phyloP scores from a whole-genome alignment of 495 filamentous ascomycete species.

The Cercophora sp. region DNA sequence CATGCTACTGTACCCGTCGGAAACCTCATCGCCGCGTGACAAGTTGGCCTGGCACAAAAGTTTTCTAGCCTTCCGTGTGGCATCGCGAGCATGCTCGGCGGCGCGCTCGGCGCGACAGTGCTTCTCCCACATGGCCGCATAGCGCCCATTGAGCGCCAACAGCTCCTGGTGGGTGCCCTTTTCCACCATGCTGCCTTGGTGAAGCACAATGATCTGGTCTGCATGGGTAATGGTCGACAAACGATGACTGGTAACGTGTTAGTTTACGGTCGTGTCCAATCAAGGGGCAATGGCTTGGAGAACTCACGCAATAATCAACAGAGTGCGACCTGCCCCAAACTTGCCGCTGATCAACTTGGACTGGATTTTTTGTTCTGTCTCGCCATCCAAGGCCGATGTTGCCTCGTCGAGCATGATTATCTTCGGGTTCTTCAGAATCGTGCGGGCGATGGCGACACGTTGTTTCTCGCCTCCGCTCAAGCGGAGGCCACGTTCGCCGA shows the following conservation, averaged over 20 bases:
- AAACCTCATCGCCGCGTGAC: constrained; percentile 18
- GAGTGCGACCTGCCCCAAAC: constrained; percentile 78
- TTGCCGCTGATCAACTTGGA: constrained; percentile 72
- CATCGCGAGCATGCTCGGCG: constrained; percentile 62
- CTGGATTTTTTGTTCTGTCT: constrained; percentile 96
- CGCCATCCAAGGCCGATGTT: constrained; percentile 89
- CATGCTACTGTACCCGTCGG: constrained; percentile 32
- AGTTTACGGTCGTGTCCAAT: neutral
- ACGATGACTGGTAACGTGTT: constrained; percentile 55
- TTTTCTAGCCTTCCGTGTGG: constrained; percentile 54
- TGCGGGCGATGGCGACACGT: constrained; percentile 92
- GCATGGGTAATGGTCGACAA: constrained; percentile 92
- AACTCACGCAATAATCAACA: constrained; percentile 59
- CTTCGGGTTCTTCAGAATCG: constrained; percentile 90
- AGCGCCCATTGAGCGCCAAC: constrained; percentile 69
- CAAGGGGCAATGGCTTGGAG: neutral
- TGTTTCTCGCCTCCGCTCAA: constrained; percentile 96
- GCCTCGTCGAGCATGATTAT: constrained; percentile 97
- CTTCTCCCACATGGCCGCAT: constrained; percentile 93
- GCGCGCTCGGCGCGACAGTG: constrained; percentile 87
- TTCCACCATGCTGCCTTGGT: constrained; percentile 79
- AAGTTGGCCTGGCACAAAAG: constrained; percentile 46
- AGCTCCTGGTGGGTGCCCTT: constrained; percentile 83
- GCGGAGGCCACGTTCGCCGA: constrained; percentile 89
- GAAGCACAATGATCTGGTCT: constrained; percentile 91